These are phyloP conservation scores for Hypoxylon sp. DNA, from an alignment of 2,329 filamentous ascomycete genomes.

Conservation along the genomic window DNA sequence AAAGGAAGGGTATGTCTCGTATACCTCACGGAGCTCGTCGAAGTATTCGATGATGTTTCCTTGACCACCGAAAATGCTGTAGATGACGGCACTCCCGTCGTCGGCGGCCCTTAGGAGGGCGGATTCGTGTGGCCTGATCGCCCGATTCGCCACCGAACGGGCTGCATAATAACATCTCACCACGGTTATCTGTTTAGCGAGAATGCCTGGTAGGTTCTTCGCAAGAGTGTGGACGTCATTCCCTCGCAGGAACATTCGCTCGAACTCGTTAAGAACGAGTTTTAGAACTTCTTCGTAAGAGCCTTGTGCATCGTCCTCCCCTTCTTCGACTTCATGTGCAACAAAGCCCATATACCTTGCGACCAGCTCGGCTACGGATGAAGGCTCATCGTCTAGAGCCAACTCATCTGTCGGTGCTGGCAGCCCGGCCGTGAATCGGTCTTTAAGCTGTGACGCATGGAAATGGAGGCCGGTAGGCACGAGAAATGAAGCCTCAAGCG, in stretches of 20 bases:
- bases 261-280: slow-evolving; percentile 94
- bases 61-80: slow-evolving; percentile 96
- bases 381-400: slow-evolving; percentile 98
- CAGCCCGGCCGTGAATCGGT: slow-evolving; percentile 86
- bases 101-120: slow-evolving; percentile 90
- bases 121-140: slow-evolving; percentile 93
- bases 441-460: slow-evolving; percentile 94
- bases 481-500: slow-evolving; percentile 95
- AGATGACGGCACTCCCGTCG: slow-evolving; percentile 86
- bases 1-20: slow-evolving; percentile 91
- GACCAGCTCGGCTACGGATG: slow-evolving; percentile 91
- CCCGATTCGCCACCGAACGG: slow-evolving; percentile 84
- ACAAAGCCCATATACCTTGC: slow-evolving; percentile 94
- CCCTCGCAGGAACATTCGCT: slow-evolving; percentile 92
- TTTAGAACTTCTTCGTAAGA: slow-evolving; percentile 95
- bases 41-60: slow-evolving; percentile 99
- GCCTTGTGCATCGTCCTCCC: slow-evolving; percentile 89
- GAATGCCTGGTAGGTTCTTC: slow-evolving; percentile 88
- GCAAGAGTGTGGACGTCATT: slow-evolving; percentile 97
- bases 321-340: slow-evolving; percentile 89
- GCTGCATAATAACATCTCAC: slow-evolving; percentile 94
- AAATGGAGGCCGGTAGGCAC: slow-evolving; percentile 96
- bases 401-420: slow-evolving; percentile 96
- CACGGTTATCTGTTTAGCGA: slow-evolving; percentile 90
- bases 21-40: slow-evolving; percentile 93